These are phyloP conservation scores for Microbotryum scabiosae DNA, from an alignment of 1,284 basidiomycete species.

Conservation along the genomic window DNA sequence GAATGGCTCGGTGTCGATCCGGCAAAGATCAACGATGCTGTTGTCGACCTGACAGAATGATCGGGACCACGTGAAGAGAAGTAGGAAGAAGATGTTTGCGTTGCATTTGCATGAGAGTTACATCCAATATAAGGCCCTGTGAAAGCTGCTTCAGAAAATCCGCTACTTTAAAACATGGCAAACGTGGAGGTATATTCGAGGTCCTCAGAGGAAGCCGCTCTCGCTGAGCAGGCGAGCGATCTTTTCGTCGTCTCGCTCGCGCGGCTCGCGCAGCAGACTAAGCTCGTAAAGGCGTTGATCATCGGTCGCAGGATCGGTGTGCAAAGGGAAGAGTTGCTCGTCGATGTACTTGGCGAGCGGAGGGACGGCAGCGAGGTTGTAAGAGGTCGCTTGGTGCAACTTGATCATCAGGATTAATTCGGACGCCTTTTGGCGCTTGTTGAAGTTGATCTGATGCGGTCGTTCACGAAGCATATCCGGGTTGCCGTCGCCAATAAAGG, in stretches of 20 bases:
- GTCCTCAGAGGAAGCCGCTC: slow-evolving; percentile 22
- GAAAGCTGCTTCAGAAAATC: not conserved
- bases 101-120: too few relatives aligned
- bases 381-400: slow-evolving; percentile 84
- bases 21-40: too few relatives aligned
- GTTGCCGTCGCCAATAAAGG: slow-evolving; percentile 98
- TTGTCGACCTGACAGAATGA: too few relatives aligned
- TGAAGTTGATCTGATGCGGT: slow-evolving; percentile 78
- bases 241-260: slow-evolving; percentile 90
- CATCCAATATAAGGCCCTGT: too few relatives aligned
- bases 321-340: slow-evolving; percentile 50
- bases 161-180: not conserved
- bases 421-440: slow-evolving; percentile 84
- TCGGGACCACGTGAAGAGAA: too few relatives aligned
- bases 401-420: slow-evolving; percentile 95
- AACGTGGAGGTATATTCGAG: not conserved
- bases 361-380: slow-evolving; percentile 68
- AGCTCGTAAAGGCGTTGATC: slow-evolving; percentile 56
- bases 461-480: slow-evolving; percentile 63
- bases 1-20: slow-evolving; percentile 52
- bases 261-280: slow-evolving; percentile 77
- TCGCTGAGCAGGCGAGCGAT: slow-evolving; percentile 52
- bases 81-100: too few relatives aligned
- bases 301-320: slow-evolving; percentile 17
- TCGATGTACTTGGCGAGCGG: slow-evolving; percentile 67